Evolutionary conservation across 2,329 filamentous ascomycete species (phyloP), one percentile per base, ranked within the genome.

Genomic region (Penicillium crustosum): DNA sequence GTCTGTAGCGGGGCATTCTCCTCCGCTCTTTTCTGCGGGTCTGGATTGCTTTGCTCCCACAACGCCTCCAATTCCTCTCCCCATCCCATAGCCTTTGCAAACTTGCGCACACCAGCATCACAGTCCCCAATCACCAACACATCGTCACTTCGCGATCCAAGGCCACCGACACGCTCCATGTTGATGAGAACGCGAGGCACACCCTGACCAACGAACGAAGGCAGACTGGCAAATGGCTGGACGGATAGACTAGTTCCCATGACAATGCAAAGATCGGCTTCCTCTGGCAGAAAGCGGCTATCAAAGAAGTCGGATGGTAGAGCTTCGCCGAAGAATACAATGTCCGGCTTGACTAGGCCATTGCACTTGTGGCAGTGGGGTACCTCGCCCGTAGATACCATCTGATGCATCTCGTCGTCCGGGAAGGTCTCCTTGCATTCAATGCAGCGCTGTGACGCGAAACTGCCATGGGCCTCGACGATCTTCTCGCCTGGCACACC

Each of bases 391-490:
- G 79, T 79, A 3, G 81, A 76, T 23, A 97, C 86, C 58, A 87
- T 84, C 61, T 84, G 77, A 67, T 82, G 83, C 89, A 97, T 96
- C 64, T 84, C 74, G 3, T 89, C 85, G 36, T 88, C 87, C 0
- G 91, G 89, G 70, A 87, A 97, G 1, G 82, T 74, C 0, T 76
- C 78, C 70, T 87, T 86, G 80, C 94, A 99, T 25, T 96, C 91
- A 67, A 97, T 93, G 74, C 94, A 99, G 64, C 88, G 84, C 76
- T 97, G 93, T 0, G 84, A 86, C 23, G 93, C 93, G 72, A 97
- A 99, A 73, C 91, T 96, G 45, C 94, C 94, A 73, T 99, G 94
- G 0, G 94, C 94, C 76, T 97, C 93, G 33, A 99, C 82, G 49
- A 99, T 93, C 74, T 84, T 87, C 2, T 93, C 86, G 0, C 79